Percentiles rank a stretch among this genome's conserved stretches.
Conservation (phyloP, 257 asterid species). For the Primulina huaijiensis region DNA sequence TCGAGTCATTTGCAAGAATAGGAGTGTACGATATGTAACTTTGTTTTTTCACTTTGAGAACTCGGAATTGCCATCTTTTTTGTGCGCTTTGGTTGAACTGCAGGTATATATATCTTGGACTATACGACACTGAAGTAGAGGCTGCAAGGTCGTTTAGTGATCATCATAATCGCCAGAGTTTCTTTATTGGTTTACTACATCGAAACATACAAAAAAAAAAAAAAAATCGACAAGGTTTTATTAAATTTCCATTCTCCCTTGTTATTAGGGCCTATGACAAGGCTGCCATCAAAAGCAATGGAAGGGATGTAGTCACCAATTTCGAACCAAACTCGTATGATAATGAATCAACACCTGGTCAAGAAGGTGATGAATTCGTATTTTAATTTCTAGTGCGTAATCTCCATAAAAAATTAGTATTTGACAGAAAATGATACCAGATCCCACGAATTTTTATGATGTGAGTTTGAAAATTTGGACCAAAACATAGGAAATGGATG, state of each 20-base stretch:
- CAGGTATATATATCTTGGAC: conserved; percentile 56
- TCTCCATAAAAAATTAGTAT: background rate
- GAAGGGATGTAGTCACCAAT: conserved; percentile 75
- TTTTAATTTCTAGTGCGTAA: background rate
- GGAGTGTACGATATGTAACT: background rate
- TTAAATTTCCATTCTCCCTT: conserved; percentile 27
- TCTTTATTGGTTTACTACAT: conserved; percentile 28
- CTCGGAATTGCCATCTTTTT: too few relatives aligned
- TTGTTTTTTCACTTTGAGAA: background rate
- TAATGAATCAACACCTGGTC: conserved; percentile 23
- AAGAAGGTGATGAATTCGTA: conserved; percentile 30
- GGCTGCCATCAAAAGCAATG: conserved; percentile 70
- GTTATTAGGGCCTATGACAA: conserved; percentile 71
- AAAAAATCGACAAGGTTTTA: conserved; percentile 28
- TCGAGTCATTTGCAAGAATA: background rate
- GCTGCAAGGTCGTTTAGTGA: conserved; percentile 45
- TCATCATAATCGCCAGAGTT: conserved; percentile 24
- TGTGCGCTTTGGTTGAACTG: conserved; percentile 14
- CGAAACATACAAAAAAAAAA: conserved; percentile 26
- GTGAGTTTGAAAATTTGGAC: too few relatives aligned
- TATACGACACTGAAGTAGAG: conserved; percentile 50
- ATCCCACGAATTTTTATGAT: too few relatives aligned
- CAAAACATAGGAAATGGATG: too few relatives aligned
- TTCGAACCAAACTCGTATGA: conserved; percentile 58
- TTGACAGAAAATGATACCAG: too few relatives aligned